Evolutionary conservation across 2,329 filamentous ascomycete species (phyloP).

Genomic region (Colletotrichum tabaci): DNA sequence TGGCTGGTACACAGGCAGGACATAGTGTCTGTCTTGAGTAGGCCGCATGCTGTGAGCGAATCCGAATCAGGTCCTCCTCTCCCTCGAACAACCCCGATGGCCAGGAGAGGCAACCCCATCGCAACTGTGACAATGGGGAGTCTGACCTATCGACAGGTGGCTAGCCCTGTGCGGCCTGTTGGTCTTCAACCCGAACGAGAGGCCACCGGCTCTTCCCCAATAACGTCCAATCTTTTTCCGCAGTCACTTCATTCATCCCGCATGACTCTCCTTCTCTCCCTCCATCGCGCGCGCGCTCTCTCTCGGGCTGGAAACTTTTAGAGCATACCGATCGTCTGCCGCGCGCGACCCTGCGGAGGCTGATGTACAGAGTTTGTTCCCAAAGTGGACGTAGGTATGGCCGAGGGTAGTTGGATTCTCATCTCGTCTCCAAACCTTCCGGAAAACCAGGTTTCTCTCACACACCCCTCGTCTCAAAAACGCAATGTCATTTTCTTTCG

Average conservation of each 20-base stretch:
- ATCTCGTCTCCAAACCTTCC: constrained; percentile 13
- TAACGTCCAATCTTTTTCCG: background rate
- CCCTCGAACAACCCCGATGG: background rate
- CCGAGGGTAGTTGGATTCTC: background rate
- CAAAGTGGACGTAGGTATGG: background rate
- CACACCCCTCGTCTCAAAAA: constrained; percentile 27
- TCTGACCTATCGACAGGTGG: background rate
- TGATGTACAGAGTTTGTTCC: background rate
- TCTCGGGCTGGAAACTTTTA: background rate
- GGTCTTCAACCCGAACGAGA: background rate
- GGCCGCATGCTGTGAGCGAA: background rate
- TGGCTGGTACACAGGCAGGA: background rate
- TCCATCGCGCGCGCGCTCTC: background rate
- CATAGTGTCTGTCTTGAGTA: background rate
- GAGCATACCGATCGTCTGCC: background rate
- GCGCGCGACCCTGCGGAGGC: background rate
- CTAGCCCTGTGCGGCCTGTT: background rate
- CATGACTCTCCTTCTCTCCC: background rate
- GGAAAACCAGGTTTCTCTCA: constrained; percentile 18
- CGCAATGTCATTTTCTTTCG: constrained; percentile 14
- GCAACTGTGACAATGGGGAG: background rate
- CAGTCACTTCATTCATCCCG: background rate
- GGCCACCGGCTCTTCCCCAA: constrained; percentile 1
- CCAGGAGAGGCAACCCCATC: background rate
- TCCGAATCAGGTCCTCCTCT: background rate